Base-by-base conservation (phyloP, 495 filamentous ascomycete species). In the Bombardia bombarda region DNA sequence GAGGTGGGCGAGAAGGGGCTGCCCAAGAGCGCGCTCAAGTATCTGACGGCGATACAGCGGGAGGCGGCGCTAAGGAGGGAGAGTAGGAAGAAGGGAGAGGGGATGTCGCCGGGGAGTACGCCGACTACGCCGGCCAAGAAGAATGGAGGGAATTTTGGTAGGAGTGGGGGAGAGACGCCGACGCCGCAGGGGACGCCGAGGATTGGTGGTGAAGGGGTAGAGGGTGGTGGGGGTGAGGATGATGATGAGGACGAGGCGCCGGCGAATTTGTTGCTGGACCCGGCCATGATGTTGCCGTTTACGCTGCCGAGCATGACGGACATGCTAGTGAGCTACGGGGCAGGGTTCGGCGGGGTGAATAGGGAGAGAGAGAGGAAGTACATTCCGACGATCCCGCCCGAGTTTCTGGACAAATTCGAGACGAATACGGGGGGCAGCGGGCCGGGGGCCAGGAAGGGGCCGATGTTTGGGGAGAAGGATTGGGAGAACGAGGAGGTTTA, bases 1-100 rank as follows among this genome's bases (percentile, higher is more conserved):
- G 92, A 99, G 63, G 93, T 97, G 3, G 93, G 90, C 18, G 92
- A 99, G 64, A 95, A 93, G 61, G 81, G 80, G 0, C 72, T 99
- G 1, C 82, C 83, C 4, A 93, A 90, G 61, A 80, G 77, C 48
- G 87, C 87, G 10, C 83, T 84, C 73, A 93, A 87, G 50, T 93
- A 89, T 51, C 74, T 99, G 3, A 68, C 83, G 17, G 77, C 81
- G 16, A 68, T 94, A n/a, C 86, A 89, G 47, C 82, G 81, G 53
- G 85, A 90, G 45, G 65, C 67, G 4, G 67, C 69, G n/a, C 60
- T 78, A 19, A 68, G 79, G 31, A 68, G 74, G 56, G 72, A 77
- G 51, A 60, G 67, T 13, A 50, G 14, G 13, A 7, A 13, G 34
- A 19, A 37, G 45, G 35, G 2, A 41, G 54, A 3, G 49, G 19